Conservation (phyloP, 1,284 basidiomycete species). For the Heterobasidion annosum region DNA sequence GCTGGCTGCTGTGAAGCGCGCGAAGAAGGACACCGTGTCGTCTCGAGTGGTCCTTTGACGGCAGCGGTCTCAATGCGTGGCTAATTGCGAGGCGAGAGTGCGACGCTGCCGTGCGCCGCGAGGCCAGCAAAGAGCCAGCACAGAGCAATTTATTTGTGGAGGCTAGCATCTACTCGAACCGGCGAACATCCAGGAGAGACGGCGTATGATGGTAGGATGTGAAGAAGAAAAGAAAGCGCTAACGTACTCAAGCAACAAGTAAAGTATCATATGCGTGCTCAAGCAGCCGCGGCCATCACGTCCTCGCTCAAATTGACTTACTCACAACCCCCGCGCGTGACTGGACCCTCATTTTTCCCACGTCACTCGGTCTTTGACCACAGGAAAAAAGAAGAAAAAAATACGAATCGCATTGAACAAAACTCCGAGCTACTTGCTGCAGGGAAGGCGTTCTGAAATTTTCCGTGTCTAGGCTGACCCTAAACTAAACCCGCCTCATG, state of each 20-base stretch:
- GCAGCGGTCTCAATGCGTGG: not conserved
- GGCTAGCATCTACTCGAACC: not conserved
- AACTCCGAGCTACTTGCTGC: too few species aligned
- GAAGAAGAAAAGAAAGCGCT: not conserved
- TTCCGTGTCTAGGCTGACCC: too few species aligned
- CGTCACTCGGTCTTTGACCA: too few species aligned
- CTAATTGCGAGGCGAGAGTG: not conserved
- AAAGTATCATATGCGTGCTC: too few species aligned
- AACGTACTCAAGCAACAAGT: not conserved
- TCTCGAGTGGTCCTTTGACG: not conserved
- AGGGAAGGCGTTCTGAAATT: too few species aligned
- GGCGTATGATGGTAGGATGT: not conserved
- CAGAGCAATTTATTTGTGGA: not conserved
- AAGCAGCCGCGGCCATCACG: too few species aligned
- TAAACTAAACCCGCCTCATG: too few species aligned
- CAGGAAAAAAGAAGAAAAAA: too few species aligned
- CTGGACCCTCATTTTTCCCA: too few species aligned
- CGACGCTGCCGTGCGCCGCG: not conserved
- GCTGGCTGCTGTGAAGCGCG: slow-evolving; percentile 2
- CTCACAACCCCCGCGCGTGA: too few species aligned
- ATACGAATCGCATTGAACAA: too few species aligned
- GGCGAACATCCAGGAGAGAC: not conserved
- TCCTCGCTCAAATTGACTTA: too few species aligned
- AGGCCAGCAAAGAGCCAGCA: not conserved
- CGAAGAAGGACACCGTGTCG: not conserved